Base-by-base conservation (phyloP, 345 rosid genomes). In the Salix purpurea region DNA sequence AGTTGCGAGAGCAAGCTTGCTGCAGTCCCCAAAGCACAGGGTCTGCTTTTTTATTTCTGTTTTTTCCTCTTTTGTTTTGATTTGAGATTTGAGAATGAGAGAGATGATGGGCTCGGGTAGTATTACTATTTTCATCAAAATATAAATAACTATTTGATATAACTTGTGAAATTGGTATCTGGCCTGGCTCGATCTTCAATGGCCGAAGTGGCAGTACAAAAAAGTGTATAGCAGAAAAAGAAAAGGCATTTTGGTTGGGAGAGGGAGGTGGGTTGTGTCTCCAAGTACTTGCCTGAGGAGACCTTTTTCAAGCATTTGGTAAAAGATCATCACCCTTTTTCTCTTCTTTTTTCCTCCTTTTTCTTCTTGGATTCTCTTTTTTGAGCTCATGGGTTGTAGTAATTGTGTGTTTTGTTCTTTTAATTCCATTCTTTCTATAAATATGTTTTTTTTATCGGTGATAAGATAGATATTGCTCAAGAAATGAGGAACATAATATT, bases 1-100 rank as follows among this genome's bases (percentile, higher is more conserved):
- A 86, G 86, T 80, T 79, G 89, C 71, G 64, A 58, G 86, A 85
- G 83, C 88, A 83, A 85, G 88, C 86, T 83, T 76, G 89, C 86
- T 81, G 83, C 88, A 77, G 79, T 77, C 81, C 79, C 87, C 89
- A 81, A 85, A 84, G 91, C 84, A 76, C 24, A 67, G 44, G 34
- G n/a, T 52, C 73, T 70, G 76, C 74, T 77, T 78, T 75, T 70
- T 37, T 58, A 32, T 78, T 72, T 19, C 75, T 80, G 72, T 76
- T 75, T 79, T 74, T 70, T 71, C 65, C 68, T 76, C 48, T 68
- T 71, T 86, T 80, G 84, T 79, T 79, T 72, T 79, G 81, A 76
- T 67, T 67, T 40, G 78, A 77, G 81, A 76, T 67, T 67, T 40
- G 78, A 77, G 52, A 37, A 58, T 9, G 62, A 58, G 64, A 58